Conservation (phyloP, 345 rosid species). For the Rhizophora apiculata region DNA sequence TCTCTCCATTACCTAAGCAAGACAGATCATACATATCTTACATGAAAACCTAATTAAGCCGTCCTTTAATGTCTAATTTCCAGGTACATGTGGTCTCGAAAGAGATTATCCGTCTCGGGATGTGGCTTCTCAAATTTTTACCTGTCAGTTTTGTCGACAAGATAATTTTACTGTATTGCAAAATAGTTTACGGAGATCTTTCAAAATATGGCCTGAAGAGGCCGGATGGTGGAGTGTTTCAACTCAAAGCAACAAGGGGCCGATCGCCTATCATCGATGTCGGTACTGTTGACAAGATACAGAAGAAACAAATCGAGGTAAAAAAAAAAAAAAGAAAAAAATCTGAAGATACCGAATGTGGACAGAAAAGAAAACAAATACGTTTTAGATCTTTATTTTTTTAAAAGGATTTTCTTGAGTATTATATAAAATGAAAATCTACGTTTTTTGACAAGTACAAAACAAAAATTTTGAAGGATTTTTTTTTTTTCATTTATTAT, state of each 20-base stretch:
- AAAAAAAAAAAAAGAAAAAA: not conserved
- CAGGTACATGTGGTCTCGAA: slow-evolving; percentile 24
- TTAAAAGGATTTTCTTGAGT: too few relatives aligned
- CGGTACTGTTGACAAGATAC: slow-evolving; percentile 37
- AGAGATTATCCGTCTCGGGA: slow-evolving; percentile 23
- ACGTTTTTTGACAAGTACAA: too few relatives aligned
- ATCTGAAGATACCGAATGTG: too few relatives aligned
- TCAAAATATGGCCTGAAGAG: slow-evolving; percentile 39
- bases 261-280: slow-evolving; percentile 53
- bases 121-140: slow-evolving; percentile 23
- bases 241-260: slow-evolving; percentile 32
- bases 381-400: too few relatives aligned
- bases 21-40: not conserved
- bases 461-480: too few relatives aligned
- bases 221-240: slow-evolving; percentile 44
- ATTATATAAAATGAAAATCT: too few relatives aligned
- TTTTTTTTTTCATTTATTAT: too few relatives aligned
- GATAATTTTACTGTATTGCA: slow-evolving; percentile 5
- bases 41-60: not conserved
- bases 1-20: not conserved
- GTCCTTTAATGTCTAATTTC: not conserved
- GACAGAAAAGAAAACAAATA: too few relatives aligned
- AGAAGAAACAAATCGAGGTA: slow-evolving; percentile 38
- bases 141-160: slow-evolving; percentile 22
- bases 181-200: slow-evolving; percentile 2